Evolutionary conservation across 768 basidiomycete genomes (phyloP), one percentile per base, ranked within the genome.

Genomic region (Tulasnella sp.): DNA sequence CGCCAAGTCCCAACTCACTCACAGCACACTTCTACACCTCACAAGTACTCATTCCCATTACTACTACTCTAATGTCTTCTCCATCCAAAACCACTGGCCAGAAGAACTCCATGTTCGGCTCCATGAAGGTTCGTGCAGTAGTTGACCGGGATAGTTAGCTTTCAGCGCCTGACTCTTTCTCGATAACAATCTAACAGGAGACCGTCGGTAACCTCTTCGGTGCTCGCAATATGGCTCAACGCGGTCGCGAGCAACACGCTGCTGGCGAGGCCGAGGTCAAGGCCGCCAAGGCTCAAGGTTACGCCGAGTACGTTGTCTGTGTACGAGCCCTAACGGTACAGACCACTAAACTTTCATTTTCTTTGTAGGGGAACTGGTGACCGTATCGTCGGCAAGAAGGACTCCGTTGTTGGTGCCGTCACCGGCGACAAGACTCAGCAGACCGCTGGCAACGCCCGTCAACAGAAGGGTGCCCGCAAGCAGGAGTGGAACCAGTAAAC

Each of bases 391-490:
- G 87, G 87, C 44, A 85, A 86, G 78, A 84, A 84, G 74, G 86
- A 88, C 67, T 76, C 84, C 62, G 79, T 88, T 35, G 79, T 85
- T 39, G 87, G 87, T 35, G 84, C 87, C 12, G 74, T 89, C 65
- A 83, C 79, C n/a, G 87, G 86, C 34, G 88, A 88, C 77, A 81
- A 82, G 74, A 59, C 79, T 17, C 85, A 86, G 77, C 81, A 88
- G 77, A 71, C 75, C 17, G 26, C 80, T 19, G 86, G 42, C 22
- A 68, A 68, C 16, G 40, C 40, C 2, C 67, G 42, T 22, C 36
- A 68, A 35, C 36, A 68, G 40, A 39, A 68, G 67, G 67, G 67
- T 40, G 35, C 39, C 26, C n/a, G 17, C 39, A 34, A 68, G 40
- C 52, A 59, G 52, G 52, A 59, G 52, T 59, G 52, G 52, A 59